phyloP scores from a whole-genome alignment of 352 stramenopile species.

The Saprolegnia parasitica region DNA sequence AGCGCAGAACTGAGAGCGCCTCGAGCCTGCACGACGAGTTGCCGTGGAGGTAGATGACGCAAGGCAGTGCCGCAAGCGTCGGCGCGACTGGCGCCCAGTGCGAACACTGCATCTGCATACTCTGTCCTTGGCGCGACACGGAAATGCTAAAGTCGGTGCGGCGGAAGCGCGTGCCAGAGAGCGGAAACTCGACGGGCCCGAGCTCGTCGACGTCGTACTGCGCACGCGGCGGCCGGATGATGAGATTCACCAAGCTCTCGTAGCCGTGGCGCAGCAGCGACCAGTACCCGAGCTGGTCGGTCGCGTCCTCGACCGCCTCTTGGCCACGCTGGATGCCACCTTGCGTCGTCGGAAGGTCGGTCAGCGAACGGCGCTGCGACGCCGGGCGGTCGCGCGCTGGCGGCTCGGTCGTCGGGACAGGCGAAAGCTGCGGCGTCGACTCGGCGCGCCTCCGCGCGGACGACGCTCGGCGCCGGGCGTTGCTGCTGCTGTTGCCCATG shows the following conservation, averaged over 20 bases:
- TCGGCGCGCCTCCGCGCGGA: background rate
- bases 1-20: slow-evolving; percentile 87
- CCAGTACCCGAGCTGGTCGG: slow-evolving; percentile 76
- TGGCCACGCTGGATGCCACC: slow-evolving; percentile 73
- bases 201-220: slow-evolving; percentile 89
- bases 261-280: slow-evolving; percentile 88
- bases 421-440: slow-evolving; percentile 1
- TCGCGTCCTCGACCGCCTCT: slow-evolving; percentile 66
- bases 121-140: slow-evolving; percentile 51
- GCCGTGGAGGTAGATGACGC: slow-evolving; percentile 97
- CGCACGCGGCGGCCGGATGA: slow-evolving; percentile 94
- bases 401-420: background rate
- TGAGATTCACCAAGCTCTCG: slow-evolving; percentile 95
- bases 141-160: slow-evolving; percentile 88
- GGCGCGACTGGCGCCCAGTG: slow-evolving; percentile 85
- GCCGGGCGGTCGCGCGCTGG: background rate
- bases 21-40: slow-evolving; percentile 96
- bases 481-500: slow-evolving; percentile 16
- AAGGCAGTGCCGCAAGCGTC: slow-evolving; percentile 56
- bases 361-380: background rate
- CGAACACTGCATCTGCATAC: slow-evolving; percentile 85
- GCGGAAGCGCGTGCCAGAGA: slow-evolving; percentile 81
- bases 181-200: slow-evolving; percentile 87
- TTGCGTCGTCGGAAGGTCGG: background rate
- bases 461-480: background rate